phyloP scores from a whole-genome alignment of 768 basidiomycete genomes.

The Panaeolus papilionaceus region DNA sequence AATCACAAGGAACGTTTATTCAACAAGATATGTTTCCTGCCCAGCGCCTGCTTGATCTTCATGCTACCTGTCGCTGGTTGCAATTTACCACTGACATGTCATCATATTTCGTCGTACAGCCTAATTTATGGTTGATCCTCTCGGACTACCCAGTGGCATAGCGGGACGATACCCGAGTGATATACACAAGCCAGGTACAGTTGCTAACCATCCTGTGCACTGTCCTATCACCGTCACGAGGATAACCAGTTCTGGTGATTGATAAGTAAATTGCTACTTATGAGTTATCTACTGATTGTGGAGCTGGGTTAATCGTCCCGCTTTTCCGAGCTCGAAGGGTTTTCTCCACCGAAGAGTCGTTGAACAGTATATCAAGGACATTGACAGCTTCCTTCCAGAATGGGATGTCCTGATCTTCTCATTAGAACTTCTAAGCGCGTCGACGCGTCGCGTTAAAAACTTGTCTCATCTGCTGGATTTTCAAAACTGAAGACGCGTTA shows the following conservation, averaged over 20 bases:
- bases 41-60: not conserved
- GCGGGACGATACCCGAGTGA: not conserved
- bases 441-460: not conserved
- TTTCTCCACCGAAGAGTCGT: not conserved
- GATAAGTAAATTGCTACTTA: not conserved
- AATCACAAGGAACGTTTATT: too few relatives aligned
- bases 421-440: not conserved
- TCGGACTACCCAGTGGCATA: not conserved
- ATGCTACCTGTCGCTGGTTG: not conserved
- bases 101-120: not conserved
- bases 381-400: constrained; percentile 2
- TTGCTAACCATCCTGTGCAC: not conserved
- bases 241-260: not conserved
- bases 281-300: not conserved
- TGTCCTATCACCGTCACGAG: not conserved
- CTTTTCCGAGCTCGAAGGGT: not conserved
- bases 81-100: not conserved
- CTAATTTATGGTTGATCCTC: not conserved
- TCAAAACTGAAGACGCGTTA: too few relatives aligned
- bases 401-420: constrained; percentile 3
- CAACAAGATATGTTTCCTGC: too few relatives aligned
- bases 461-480: too few relatives aligned
- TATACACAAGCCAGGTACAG: not conserved
- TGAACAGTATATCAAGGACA: too few relatives aligned
- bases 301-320: constrained; percentile 1